phyloP scores from a whole-genome alignment of 78 protist species.

The Andalucia godoyi region DNA sequence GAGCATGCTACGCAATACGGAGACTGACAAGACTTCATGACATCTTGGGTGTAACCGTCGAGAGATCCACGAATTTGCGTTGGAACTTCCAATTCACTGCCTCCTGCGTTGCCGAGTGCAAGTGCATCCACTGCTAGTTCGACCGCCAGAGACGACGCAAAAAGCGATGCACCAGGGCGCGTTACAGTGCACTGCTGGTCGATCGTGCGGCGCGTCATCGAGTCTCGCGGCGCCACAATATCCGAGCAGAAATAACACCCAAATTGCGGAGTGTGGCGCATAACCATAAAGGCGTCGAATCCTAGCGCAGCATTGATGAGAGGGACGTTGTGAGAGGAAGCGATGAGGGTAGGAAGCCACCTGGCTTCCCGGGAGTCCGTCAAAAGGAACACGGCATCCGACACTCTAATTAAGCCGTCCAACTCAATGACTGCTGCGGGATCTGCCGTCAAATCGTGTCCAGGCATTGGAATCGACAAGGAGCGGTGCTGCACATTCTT shows the following conservation, averaged over 20 bases:
- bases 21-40: too few species aligned
- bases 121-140: conserved; percentile 62
- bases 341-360: conserved; percentile 91
- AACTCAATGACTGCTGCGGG: neutral
- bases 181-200: conserved; percentile 98
- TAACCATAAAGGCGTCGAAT: conserved; percentile 80
- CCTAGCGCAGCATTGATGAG: conserved; percentile 90
- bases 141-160: conserved; percentile 78
- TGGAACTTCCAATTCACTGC: too few species aligned
- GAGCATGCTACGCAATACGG: too few species aligned
- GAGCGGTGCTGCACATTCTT: neutral
- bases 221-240: conserved; percentile 84
- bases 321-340: conserved; percentile 24
- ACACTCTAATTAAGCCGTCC: conserved; percentile 39
- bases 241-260: conserved; percentile 98
- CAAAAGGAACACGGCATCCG: conserved; percentile 88
- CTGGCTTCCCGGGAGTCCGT: conserved; percentile 92
- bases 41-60: too few species aligned
- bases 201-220: conserved; percentile 80
- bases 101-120: conserved; percentile 23
- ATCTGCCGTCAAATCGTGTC: conserved; percentile 45
- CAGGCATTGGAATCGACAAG: conserved; percentile 96
- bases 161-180: conserved; percentile 80
- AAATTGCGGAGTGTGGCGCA: conserved; percentile 64
- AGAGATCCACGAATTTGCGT: too few species aligned